A percentile compares a stretch with the other conserved stretches of the same genome.
Conservation (phyloP, 2,329 filamentous ascomycete species). For the Colletotrichum salicis region DNA sequence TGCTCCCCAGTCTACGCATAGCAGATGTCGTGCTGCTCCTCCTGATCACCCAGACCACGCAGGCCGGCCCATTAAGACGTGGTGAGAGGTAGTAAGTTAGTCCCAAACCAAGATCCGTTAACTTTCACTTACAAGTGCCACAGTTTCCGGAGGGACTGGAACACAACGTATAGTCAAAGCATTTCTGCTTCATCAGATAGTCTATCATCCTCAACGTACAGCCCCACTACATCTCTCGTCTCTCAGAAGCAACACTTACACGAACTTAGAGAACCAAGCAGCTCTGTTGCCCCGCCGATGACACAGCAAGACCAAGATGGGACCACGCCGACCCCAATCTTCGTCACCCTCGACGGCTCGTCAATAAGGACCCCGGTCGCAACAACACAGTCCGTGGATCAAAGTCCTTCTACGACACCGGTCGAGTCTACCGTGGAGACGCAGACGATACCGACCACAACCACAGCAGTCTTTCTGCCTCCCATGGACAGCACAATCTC, state of each 20-base stretch:
- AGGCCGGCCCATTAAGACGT: constrained; percentile 37
- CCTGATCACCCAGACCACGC: constrained; percentile 33
- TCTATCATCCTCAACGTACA: constrained; percentile 9
- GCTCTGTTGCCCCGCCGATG: neutral
- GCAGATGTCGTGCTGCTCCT: constrained; percentile 29
- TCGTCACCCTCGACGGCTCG: constrained; percentile 27
- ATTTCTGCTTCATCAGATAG: neutral
- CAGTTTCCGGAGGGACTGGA: constrained; percentile 21
- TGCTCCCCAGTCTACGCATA: constrained; percentile 19
- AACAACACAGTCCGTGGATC: neutral
- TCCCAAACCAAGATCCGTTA: neutral
- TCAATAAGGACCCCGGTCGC: neutral
- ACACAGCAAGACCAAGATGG: constrained; percentile 26
- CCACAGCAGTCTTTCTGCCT: constrained; percentile 3
- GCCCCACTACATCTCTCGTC: neutral
- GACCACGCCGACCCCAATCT: constrained; percentile 34
- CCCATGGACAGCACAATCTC: constrained; percentile 29
- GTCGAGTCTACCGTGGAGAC: neutral
- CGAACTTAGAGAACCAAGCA: neutral
- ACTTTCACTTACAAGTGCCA: neutral
- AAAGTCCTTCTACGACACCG: neutral
- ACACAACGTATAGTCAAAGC: constrained; percentile 10
- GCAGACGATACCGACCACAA: neutral
- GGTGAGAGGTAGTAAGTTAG: constrained; percentile 24
- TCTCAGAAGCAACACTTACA: constrained; percentile 1